Percentiles rank a stretch among this genome's conserved stretches.
These are phyloP conservation scores for Hanseniaspora nectarophila DNA, from an alignment of 805 yeast genomes.

Conservation along the genomic window DNA sequence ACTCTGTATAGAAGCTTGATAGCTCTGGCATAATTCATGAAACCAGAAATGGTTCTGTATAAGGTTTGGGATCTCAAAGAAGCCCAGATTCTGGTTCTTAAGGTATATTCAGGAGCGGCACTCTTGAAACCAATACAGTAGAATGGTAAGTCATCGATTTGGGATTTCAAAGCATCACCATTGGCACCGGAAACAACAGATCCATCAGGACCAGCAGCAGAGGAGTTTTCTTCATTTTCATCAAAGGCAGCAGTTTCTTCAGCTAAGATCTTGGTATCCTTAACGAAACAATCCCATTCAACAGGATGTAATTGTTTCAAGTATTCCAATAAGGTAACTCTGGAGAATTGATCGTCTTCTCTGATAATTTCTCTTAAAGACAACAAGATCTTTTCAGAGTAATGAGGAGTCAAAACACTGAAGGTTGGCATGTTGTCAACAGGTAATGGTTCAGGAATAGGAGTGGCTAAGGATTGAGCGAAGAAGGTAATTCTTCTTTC, in stretches of 20 bases:
- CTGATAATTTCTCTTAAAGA: slow-evolving; percentile 93
- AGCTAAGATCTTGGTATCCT: slow-evolving; percentile 88
- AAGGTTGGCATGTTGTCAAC: slow-evolving; percentile 99
- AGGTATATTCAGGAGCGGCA: slow-evolving; percentile 91
- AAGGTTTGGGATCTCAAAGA: slow-evolving; percentile 92
- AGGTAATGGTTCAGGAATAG: slow-evolving; percentile 97
- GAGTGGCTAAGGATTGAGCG: slow-evolving; percentile 97
- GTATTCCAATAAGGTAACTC: slow-evolving; percentile 86
- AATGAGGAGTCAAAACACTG: slow-evolving; percentile 92
- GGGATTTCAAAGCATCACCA: slow-evolving; percentile 62
- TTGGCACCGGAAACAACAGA: slow-evolving; percentile 30
- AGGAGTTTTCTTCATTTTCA: slow-evolving; percentile 16
- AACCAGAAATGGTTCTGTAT: slow-evolving; percentile 94
- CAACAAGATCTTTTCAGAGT: slow-evolving; percentile 82
- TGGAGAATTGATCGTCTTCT: slow-evolving; percentile 92
- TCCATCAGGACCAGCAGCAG: slow-evolving; percentile 13
- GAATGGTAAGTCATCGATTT: slow-evolving; percentile 85
- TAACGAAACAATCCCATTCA: slow-evolving; percentile 96
- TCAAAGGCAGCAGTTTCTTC: slow-evolving; percentile 77
- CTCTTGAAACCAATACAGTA: slow-evolving; percentile 94
- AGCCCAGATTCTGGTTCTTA: slow-evolving; percentile 97
- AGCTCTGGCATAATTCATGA: slow-evolving; percentile 96
- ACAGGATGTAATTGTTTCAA: slow-evolving; percentile 89
- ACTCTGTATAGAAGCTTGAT: slow-evolving; percentile 86
- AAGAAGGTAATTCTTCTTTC: slow-evolving; percentile 99